Evolutionary conservation across 2,329 filamentous ascomycete genomes (phyloP), one percentile per base, ranked within the genome.

Genomic region (Albifimbria verrucaria): DNA sequence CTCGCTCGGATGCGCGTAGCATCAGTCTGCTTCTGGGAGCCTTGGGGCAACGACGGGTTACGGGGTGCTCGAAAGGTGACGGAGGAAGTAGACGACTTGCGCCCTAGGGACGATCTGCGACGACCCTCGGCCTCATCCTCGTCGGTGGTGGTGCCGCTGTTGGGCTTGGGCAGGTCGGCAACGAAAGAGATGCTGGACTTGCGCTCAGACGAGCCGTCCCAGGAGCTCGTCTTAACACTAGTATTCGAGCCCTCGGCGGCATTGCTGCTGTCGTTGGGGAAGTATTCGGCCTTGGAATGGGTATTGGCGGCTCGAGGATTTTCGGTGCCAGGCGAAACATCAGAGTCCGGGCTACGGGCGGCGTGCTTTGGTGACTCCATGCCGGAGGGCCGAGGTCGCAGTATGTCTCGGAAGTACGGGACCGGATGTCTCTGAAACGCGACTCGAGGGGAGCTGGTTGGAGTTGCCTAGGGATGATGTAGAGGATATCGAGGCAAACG

Each of bases 31-130:
- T 77, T 75, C 54, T 77, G 76, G 3, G 64, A 57, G 23, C 78
- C 78, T 55, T 80, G 78, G 4, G 78, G 77, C 18, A 81, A 65
- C 20, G 68, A 67, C 4, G 74, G 75, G 56, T 79, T 72, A 1
- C 62, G 64, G 24, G 71, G 72, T n/a, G 67, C 64, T 3, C 71
- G 73, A 58, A 81, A 81, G 9, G 71, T 72, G 50, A 82, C 71
- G 15, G 76, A 80, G 25, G 75, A 74, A 26, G 72, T 64, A 2
- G 79, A 82, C 12, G 71, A 71, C 57, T 78, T 79, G 48, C 75
- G 69, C 44, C 70, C 71, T 48, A 68, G 57, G 12, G 63, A 59
- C 24, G 60, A 66, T 59, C 62, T 68, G 55, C 64, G 67, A 53
- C 65, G 63, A 15, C 55, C 54, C 49, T 59, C 23, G 10, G 21